phyloP scores from a whole-genome alignment of 257 asterid species.

The Solanum acaule region DNA sequence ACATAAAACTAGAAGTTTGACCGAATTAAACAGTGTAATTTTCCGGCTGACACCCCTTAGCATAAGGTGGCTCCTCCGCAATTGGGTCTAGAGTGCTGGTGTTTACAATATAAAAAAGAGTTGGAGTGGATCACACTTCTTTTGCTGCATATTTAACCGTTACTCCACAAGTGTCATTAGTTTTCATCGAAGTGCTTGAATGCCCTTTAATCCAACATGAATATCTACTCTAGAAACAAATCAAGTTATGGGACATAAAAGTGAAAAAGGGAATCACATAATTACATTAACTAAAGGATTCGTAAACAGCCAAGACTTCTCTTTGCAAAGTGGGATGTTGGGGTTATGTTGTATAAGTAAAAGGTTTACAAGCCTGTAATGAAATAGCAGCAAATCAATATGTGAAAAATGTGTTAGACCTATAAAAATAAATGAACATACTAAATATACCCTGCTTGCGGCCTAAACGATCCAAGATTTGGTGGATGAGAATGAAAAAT shows the following conservation, averaged over 20 bases:
- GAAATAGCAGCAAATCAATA: neutral
- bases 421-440: neutral
- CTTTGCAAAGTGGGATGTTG: neutral
- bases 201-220: neutral
- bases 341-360: neutral
- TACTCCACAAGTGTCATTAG: neutral
- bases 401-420: neutral
- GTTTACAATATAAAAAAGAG: neutral
- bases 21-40: neutral
- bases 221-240: neutral
- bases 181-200: neutral
- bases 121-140: neutral
- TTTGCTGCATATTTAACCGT: neutral
- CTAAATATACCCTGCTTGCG: neutral
- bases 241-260: neutral
- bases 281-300: neutral
- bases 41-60: neutral
- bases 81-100: neutral
- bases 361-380: neutral
- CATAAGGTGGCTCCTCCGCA: neutral
- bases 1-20: neutral
- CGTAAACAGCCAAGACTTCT: neutral
- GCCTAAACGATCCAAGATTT: neutral
- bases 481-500: neutral
- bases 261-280: neutral